Evolutionary conservation across 2,329 filamentous ascomycete species (phyloP), one percentile per base, ranked within the genome.

Genomic region (Neofusicoccum laricinum): DNA sequence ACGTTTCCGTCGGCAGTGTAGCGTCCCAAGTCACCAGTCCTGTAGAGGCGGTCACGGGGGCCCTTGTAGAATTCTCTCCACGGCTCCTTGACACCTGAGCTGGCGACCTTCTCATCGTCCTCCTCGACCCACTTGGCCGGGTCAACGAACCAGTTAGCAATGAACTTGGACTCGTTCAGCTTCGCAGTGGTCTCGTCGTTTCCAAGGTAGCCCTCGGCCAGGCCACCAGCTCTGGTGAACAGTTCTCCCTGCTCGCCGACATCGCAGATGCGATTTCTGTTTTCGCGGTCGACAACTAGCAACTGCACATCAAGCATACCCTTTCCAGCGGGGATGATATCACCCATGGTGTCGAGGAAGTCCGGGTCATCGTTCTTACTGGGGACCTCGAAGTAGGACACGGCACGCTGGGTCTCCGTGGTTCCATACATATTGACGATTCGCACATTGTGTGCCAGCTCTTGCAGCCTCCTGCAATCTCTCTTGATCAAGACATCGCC

Each of bases 281-380:
- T 85, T 67, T 83, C 84, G 15, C 88, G 88, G 75, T 92, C 85
- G 15, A 97, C 90, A 2, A 97, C 90, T 1, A 97, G 82, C 38
- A 97, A 82, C 75, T 97, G 93, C 1, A 97, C 93, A 71, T 97
- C 87, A 69, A 91, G 78, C 89, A 97, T 98, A 21, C 94, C 93
- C 73, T 84, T 85, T 11, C 93, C 93, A 19, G 90, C 93, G 3
- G 93, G 92, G 51, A 97, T 88, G 25, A 89, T 88, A 69, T 97
- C 90, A 68, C 85, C 85, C 76, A 91, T 83, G 30, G 79, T 82
- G 66, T 90, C 87, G 36, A 91, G 76, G 70, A 82, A 88, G 21
- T 81, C 77, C 1, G 90, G 85, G 63, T 93, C 85, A 66, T 87
- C 83, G 11, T 81, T 84, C 32, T 82, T 80, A 71, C 86, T 89